phyloP scores from a whole-genome alignment of 1,284 basidiomycete species.

The Ganoderma leucocontextum region DNA sequence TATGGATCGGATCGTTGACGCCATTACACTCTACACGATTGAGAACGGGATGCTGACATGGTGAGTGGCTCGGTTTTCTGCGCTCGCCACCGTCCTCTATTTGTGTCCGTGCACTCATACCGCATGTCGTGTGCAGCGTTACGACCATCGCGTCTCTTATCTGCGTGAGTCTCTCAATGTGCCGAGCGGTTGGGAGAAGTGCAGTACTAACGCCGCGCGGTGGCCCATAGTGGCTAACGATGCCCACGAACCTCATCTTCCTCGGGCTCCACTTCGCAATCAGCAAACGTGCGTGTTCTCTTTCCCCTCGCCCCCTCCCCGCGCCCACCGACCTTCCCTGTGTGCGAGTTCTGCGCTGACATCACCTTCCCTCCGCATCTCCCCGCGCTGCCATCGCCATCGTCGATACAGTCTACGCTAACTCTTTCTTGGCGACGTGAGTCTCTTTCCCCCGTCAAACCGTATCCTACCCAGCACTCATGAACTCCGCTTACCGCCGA shows the following conservation, averaged over 20 bases:
- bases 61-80: conserved; percentile 40
- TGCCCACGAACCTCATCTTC: conserved; percentile 57
- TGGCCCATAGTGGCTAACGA: conserved; percentile 38
- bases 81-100: neutral
- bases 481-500: neutral
- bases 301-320: neutral
- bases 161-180: conserved; percentile 48
- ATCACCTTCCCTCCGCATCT: conserved; percentile 1
- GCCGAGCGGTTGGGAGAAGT: neutral
- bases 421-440: conserved; percentile 52
- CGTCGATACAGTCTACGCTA: conserved; percentile 47
- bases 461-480: neutral
- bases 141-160: conserved; percentile 57
- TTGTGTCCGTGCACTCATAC: neutral
- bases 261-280: conserved; percentile 60
- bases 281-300: conserved; percentile 50
- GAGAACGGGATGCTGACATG: conserved; percentile 61
- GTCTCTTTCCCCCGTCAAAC: conserved; percentile 21
- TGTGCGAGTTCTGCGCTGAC: neutral
- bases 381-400: neutral
- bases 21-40: conserved; percentile 59
- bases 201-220: neutral
- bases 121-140: conserved; percentile 23
- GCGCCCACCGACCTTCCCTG: neutral
- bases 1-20: conserved; percentile 55